Base-by-base conservation (phyloP, 1,284 basidiomycete genomes). In the Erythrobasidium hasegawianum region DNA sequence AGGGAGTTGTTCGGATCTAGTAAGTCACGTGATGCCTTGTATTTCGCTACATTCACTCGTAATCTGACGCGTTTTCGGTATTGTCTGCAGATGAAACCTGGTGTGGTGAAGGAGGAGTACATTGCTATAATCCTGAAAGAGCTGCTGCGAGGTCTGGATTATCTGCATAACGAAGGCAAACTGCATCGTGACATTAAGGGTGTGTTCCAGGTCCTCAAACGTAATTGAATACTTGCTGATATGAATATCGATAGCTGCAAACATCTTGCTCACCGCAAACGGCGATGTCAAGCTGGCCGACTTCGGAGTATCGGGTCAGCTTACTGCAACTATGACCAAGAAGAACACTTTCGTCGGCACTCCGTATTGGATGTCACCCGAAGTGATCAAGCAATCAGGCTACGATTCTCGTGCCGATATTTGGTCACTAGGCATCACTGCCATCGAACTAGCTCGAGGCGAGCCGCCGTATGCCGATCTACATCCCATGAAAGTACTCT, bases 341-440 rank as follows among this genome's bases (percentile, higher is more conserved):
- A 97, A 97, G 83, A 97, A 97, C 74, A 97, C 93, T 0, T 97
- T 97, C 76, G 94, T 97, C 58, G 91, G 95, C 29, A 95, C 94
- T 33, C 74, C 74, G 0, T 75, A 73, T 67, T 75, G 73, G 73
- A 99, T 99, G 95, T 93, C 91, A 22, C 95, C 95, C 5, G 95
- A 99, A 77, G 95, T 98, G 22, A 97, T 99, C 82, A 97, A 97
- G 79, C 95, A 98, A 80, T 95, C 90, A 69, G 96, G 96, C 8
- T 99, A 99, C 78, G 95, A 97, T 75, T 89, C 94, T 78, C 97
- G 97, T 76, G 95, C 95, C 11, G 95, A 99, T 77, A 97, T 99
- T 57, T 77, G 76, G 76, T 75, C 74, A 40, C 67, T 79, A 16
- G 78, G 77, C 4, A 98, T 98, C 76, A 97, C 95, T 3, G 91